phyloP scores from a whole-genome alignment of 1,139 yeast species.

The Taphrina wiesneri region DNA sequence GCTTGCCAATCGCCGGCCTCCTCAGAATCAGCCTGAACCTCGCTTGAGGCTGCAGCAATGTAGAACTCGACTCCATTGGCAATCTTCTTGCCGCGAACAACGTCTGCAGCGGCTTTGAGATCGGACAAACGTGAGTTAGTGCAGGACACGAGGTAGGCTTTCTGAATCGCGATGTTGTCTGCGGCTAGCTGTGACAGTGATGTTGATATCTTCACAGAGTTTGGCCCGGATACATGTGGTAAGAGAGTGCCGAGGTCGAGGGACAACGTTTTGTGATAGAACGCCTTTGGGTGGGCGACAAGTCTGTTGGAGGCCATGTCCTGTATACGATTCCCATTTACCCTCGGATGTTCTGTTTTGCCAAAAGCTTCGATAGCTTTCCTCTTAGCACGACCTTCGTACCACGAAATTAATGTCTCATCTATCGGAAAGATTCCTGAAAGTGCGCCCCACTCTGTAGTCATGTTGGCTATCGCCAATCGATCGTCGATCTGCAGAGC shows the following conservation, averaged over 20 bases:
- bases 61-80: conserved; percentile 91
- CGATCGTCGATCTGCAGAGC: conserved; percentile 83
- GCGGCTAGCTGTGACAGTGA: conserved; percentile 72
- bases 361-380: conserved; percentile 60
- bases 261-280: conserved; percentile 80
- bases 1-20: conserved; percentile 88
- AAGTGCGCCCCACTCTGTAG: conserved; percentile 99
- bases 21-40: conserved; percentile 91
- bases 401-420: conserved; percentile 70
- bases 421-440: conserved; percentile 97
- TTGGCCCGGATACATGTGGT: conserved; percentile 96
- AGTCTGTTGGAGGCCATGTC: conserved; percentile 45
- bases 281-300: conserved; percentile 71
- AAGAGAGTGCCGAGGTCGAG: conserved; percentile 80
- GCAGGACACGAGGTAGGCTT: conserved; percentile 97
- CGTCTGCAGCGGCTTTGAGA: conserved; percentile 89
- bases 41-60: conserved; percentile 94
- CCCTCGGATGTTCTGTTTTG: conserved; percentile 64
- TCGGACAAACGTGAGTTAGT: conserved; percentile 93
- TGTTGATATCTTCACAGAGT: conserved; percentile 87
- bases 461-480: conserved; percentile 96
- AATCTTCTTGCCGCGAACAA: conserved; percentile 74
- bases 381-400: conserved; percentile 62
- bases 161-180: conserved; percentile 74
- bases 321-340: conserved; percentile 61